Base-by-base conservation (phyloP, 139 green algal species). In the Chlorella sp. region DNA sequence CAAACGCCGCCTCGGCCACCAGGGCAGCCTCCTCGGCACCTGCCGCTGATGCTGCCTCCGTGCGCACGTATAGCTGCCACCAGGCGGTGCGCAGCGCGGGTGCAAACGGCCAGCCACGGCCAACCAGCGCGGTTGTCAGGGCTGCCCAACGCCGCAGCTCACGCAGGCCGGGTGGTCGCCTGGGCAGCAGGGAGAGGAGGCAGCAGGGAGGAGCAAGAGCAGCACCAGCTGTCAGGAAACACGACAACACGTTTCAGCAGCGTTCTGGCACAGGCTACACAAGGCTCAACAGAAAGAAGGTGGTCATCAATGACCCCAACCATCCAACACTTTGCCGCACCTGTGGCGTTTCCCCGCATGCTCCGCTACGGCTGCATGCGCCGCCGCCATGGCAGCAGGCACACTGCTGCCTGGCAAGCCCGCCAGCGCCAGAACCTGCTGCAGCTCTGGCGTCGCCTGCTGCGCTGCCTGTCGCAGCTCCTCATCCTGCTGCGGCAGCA, bases 61-160 rank as follows among this genome's bases (percentile, higher is more conserved):
- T 13, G 0, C 76, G 76, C 23, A 82, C 60, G 60, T 82, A 82
- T 60, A 82, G 60, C 76, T 82, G 41, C 5, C 44, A 25, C 64
- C 78, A 56, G n/a, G 75, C 84, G 20, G 30, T 82, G 28, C 47
- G 41, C 81, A 81, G 82, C 15, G 64, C 44, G 28, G 30, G 47
- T 23, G 23, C 51, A 44, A 92, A 57, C 0, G 39, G 30, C 86
- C 86, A 92, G 23, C 96, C 96, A 13, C 93, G 80, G 72, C 86
- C 32, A 25, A 94, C 75, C 74, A 98, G 88, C 36, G 88, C 88
- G 0, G 47, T 25, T 16, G 89, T 64, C 41, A 97, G 85, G 2
- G 57, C 47, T 0, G 86, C 89, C 92, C 92, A 96, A 9, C 80
- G 84, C 1, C n/a, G 51, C 47, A 94, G 84, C 75, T 97, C 92